Percentiles rank a stretch among this genome's conserved stretches.
These are phyloP conservation scores for Asclepias syriaca DNA, from an alignment of 257 asterid species.

Conservation along the genomic window DNA sequence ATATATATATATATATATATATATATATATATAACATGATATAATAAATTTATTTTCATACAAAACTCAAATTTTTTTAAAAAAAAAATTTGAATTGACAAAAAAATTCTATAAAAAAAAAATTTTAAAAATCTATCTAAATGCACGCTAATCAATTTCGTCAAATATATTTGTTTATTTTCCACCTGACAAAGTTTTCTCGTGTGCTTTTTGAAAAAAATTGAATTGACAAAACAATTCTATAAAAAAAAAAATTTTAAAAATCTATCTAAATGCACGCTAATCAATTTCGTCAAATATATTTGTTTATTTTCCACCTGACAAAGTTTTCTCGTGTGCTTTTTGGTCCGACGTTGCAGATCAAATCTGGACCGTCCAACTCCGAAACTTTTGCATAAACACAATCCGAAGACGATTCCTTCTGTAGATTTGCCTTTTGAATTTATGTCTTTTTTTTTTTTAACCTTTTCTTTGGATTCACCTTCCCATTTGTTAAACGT, in stretches of 20 bases:
- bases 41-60: no score
- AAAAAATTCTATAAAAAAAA: no score
- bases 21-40: no score
- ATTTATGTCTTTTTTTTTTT: conserved; percentile 3
- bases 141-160: neutral
- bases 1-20: no score
- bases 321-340: neutral
- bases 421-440: conserved; percentile 4
- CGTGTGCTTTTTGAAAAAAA: neutral
- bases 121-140: no score
- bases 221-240: no score
- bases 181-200: neutral
- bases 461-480: neutral
- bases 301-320: neutral
- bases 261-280: no score
- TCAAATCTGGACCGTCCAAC: conserved; percentile 16
- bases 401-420: conserved; percentile 1
- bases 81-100: no score
- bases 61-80: no score
- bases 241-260: no score
- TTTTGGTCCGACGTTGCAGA: conserved; percentile 9
- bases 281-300: neutral
- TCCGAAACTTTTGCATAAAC: neutral
- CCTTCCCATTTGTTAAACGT: neutral
- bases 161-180: neutral